Evolutionary conservation across 2,329 filamentous ascomycete genomes (phyloP).

Genomic region (Fusarium illudens): DNA sequence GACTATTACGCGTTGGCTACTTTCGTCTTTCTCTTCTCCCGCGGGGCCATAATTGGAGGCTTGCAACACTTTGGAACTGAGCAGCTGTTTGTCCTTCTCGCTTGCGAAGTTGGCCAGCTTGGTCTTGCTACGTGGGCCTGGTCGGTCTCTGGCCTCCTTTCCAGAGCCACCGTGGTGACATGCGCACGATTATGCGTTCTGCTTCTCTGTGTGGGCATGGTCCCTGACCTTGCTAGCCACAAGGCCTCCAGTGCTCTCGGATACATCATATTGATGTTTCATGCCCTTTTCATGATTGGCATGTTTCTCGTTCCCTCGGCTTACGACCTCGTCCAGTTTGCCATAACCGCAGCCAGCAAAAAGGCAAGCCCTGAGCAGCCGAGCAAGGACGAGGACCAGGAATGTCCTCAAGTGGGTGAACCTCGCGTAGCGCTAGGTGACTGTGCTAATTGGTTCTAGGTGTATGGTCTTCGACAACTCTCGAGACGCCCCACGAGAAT

Average conservation of each 20-base stretch:
- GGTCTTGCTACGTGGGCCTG: slow-evolving; percentile 59
- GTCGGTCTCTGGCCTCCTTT: slow-evolving; percentile 57
- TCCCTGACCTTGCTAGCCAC: slow-evolving; percentile 69
- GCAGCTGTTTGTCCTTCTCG: slow-evolving; percentile 23
- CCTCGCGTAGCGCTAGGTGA: background rate
- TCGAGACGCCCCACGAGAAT: slow-evolving; percentile 34
- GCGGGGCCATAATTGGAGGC: slow-evolving; percentile 26
- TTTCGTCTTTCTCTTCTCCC: slow-evolving; percentile 24
- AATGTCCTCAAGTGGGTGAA: slow-evolving; percentile 30
- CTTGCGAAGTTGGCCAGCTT: slow-evolving; percentile 27
- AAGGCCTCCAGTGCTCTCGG: slow-evolving; percentile 72
- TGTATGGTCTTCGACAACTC: slow-evolving; percentile 43
- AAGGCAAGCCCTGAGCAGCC: background rate
- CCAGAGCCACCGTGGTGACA: background rate
- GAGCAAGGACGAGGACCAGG: background rate
- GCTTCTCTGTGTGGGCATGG: slow-evolving; percentile 54
- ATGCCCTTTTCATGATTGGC: slow-evolving; percentile 60
- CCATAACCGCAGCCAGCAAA: background rate
- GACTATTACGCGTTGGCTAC: slow-evolving; percentile 52
- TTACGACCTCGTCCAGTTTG: slow-evolving; percentile 17
- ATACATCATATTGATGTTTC: slow-evolving; percentile 72
- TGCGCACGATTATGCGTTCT: slow-evolving; percentile 18
- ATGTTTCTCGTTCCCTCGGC: slow-evolving; percentile 33
- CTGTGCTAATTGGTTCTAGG: slow-evolving; percentile 64
- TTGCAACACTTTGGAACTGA: slow-evolving; percentile 20